A percentile compares a stretch with the other conserved stretches of the same genome.
Conservation (phyloP, 345 rosid genomes). For the Lumnitzera racemosa region DNA sequence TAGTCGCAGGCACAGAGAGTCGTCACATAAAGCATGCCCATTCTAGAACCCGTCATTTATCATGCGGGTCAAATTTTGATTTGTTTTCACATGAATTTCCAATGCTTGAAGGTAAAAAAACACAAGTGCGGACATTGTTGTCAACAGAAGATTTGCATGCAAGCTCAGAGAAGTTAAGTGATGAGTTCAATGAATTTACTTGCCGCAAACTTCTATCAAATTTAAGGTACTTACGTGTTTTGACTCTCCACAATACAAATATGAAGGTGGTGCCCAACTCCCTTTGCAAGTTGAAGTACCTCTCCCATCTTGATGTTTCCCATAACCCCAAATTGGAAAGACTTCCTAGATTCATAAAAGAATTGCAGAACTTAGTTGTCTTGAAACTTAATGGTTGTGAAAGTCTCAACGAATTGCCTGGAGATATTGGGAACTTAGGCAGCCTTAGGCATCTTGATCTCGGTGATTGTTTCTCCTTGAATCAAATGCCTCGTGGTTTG, state of each 20-base stretch:
- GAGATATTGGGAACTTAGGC: constrained; percentile 5
- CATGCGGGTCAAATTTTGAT: background rate
- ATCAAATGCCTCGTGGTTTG: constrained; percentile 5
- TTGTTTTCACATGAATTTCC: constrained; percentile 4
- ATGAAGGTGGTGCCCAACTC: constrained; percentile 1
- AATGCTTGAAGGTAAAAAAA: background rate
- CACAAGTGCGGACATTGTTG: background rate
- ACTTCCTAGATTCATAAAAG: constrained; percentile 10
- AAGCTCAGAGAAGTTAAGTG: no score
- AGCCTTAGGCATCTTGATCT: constrained; percentile 7
- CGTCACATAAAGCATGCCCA: background rate
- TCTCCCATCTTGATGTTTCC: constrained; percentile 14
- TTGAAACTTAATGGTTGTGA: constrained; percentile 7
- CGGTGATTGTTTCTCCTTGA: background rate
- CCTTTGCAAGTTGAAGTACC: constrained; percentile 12
- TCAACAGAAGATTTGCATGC: background rate
- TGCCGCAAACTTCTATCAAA: constrained; percentile 2
- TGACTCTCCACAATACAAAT: constrained; percentile 4
- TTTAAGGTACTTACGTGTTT: background rate
- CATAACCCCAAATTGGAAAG: background rate
- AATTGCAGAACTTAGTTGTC: constrained; percentile 11
- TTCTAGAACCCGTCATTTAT: constrained; percentile 8
- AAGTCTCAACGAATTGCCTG: constrained; percentile 12
- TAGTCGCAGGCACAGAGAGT: constrained; percentile 8
- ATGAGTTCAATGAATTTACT: background rate